Conservation (phyloP, 306 rosid genomes). For the Sophora flavescens region DNA sequence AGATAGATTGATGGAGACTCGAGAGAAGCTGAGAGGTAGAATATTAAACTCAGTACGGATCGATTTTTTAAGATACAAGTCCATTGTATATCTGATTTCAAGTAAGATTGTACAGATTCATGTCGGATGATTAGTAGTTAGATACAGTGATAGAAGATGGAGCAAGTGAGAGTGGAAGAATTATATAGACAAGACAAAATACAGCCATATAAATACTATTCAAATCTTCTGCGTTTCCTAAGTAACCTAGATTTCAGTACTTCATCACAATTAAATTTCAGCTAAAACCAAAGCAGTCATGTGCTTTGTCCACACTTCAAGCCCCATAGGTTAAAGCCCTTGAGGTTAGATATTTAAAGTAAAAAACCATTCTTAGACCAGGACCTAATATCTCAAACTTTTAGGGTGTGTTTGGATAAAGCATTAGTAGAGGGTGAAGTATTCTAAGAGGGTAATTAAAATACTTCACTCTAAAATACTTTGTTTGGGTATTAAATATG, state of each 20-base stretch:
- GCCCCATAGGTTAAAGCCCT: neutral
- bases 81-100: neutral
- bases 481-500: no score
- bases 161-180: neutral
- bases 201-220: neutral
- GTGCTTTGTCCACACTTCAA: neutral
- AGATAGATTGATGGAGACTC: neutral
- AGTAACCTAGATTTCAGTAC: constrained; percentile 1
- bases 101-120: neutral
- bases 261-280: neutral
- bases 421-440: no score
- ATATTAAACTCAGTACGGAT: neutral
- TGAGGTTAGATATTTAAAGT: neutral
- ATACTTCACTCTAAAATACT: no score
- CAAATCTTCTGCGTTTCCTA: neutral
- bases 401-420: no score
- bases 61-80: neutral
- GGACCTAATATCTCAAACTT: constrained; percentile 2
- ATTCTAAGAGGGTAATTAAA: no score
- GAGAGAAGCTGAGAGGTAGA: neutral
- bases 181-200: neutral
- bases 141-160: neutral
- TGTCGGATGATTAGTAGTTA: neutral
- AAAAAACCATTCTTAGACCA: neutral
- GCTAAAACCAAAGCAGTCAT: neutral